Evolutionary conservation across 2,329 filamentous ascomycete genomes (phyloP).

Genomic region (Penicillium vulpinum): DNA sequence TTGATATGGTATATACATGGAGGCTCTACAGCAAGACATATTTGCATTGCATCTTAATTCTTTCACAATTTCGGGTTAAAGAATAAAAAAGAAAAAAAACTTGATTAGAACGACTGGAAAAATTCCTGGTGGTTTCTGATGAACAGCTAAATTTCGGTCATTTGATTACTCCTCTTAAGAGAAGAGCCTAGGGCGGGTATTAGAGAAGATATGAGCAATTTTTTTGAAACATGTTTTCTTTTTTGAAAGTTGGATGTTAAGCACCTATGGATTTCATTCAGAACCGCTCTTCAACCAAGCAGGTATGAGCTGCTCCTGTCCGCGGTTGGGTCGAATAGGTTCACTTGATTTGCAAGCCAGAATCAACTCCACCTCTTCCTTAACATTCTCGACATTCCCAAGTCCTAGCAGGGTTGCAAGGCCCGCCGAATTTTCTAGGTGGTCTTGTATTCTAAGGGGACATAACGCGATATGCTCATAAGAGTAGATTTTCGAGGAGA

Average conservation of each 20-base stretch:
- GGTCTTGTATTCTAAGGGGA: too few species aligned
- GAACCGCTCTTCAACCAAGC: background rate
- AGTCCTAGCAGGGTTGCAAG: too few species aligned
- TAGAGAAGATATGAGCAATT: background rate
- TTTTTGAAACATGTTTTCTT: background rate
- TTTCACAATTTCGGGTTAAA: background rate
- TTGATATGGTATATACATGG: background rate
- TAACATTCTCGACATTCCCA: too few species aligned
- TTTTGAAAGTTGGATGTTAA: background rate
- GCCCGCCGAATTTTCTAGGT: too few species aligned
- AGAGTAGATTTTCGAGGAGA: too few species aligned
- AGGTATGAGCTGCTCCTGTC: background rate
- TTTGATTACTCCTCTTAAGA: background rate
- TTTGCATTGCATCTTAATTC: background rate
- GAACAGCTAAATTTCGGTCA: background rate
- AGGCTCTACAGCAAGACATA: conserved; percentile 1
- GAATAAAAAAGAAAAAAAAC: background rate
- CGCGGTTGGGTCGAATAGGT: background rate
- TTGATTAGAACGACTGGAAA: background rate
- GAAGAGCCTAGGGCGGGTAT: background rate
- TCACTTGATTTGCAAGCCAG: too few species aligned
- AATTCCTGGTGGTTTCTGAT: background rate
- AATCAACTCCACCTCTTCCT: too few species aligned
- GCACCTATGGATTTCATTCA: background rate
- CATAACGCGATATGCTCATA: too few species aligned